These are phyloP conservation scores for Populus trichocarpa DNA, from an alignment of 441 rosid species.

Conservation along the genomic window DNA sequence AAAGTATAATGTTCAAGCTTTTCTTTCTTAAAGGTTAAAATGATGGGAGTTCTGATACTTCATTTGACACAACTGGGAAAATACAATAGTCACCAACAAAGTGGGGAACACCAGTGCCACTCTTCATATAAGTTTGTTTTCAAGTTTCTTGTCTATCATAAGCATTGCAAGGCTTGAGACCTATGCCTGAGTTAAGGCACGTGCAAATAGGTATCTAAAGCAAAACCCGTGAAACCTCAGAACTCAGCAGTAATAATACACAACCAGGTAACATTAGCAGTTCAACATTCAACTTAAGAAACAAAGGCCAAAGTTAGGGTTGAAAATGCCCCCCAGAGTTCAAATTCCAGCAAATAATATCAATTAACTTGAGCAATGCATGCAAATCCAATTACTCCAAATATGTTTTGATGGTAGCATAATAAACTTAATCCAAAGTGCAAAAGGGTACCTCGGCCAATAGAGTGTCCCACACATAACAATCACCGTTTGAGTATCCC, in stretches of 20 bases:
- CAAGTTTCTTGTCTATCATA: not conserved
- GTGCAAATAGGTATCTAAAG: not conserved
- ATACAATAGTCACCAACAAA: no score
- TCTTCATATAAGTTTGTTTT: not conserved
- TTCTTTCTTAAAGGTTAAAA: not conserved
- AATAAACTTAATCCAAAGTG: not conserved
- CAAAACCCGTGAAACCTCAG: not conserved
- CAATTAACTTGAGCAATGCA: not conserved
- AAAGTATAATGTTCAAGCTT: not conserved
- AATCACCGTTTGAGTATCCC: slow-evolving; percentile 72
- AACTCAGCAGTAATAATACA: not conserved
- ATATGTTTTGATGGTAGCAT: not conserved
- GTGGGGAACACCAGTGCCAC: not conserved
- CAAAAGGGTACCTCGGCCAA: slow-evolving; percentile 60
- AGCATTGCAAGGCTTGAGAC: not conserved
- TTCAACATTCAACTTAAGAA: not conserved
- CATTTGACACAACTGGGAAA: no score
- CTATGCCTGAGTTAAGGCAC: not conserved
- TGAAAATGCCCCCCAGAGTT: not conserved
- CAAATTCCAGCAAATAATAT: not conserved
- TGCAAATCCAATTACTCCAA: not conserved
- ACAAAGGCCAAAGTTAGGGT: not conserved
- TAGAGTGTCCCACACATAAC: slow-evolving; percentile 93
- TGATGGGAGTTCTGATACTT: no score
- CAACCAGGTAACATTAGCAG: not conserved